Evolutionary conservation across 1,284 basidiomycete species (phyloP).

Genomic region (Porodaedalea pini): DNA sequence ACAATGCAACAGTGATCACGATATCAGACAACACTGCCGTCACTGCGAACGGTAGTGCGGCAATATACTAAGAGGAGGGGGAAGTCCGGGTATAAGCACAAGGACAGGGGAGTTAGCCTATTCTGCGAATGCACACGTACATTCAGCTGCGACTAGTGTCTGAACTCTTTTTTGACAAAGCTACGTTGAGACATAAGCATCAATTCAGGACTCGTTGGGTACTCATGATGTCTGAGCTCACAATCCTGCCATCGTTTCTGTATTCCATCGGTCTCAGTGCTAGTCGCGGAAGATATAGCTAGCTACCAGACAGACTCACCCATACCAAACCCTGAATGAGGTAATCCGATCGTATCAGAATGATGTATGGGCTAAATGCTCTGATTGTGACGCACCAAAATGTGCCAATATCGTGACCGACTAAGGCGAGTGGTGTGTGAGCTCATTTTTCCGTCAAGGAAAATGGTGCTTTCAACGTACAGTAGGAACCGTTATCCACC

Average conservation of each 20-base stretch:
- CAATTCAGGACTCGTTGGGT: background rate
- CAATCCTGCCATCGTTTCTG: constrained; percentile 18
- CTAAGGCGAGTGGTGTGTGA: too few species aligned
- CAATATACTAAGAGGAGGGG: constrained; percentile 15
- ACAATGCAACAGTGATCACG: constrained; percentile 37
- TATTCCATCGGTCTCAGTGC: constrained; percentile 25
- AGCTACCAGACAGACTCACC: constrained; percentile 28
- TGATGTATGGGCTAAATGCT: constrained; percentile 1
- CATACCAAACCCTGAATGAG: constrained; percentile 36
- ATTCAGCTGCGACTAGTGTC: constrained; percentile 8
- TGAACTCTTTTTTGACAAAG: constrained; percentile 7
- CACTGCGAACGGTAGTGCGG: constrained; percentile 39
- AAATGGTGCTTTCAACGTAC: constrained; percentile 23
- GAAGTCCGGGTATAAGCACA: background rate
- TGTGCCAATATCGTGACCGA: too few species aligned
- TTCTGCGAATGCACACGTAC: constrained; percentile 4
- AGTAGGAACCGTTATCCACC: constrained; percentile 36
- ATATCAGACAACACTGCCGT: constrained; percentile 41
- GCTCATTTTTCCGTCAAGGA: background rate
- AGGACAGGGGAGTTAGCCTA: background rate
- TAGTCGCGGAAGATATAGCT: background rate
- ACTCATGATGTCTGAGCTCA: constrained; percentile 1
- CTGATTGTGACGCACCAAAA: too few species aligned
- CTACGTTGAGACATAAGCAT: too few species aligned
- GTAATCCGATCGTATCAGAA: too few species aligned